Conservation (phyloP, 148 eudicot genomes). For the Spergularia marina region DNA sequence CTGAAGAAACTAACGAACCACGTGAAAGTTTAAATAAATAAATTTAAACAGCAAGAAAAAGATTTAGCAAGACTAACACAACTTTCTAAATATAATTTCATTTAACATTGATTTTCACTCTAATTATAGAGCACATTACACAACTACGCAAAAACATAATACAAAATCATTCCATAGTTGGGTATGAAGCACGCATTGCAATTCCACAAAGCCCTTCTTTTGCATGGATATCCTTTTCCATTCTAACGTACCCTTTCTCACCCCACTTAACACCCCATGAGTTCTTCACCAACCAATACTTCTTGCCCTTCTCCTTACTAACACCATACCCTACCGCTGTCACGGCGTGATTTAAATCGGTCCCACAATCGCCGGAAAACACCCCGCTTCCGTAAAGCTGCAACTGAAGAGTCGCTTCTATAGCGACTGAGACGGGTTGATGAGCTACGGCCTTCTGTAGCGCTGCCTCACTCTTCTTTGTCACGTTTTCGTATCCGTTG, state of each 20-base stretch:
- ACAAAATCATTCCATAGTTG: neutral
- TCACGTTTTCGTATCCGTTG: slow-evolving; percentile 19
- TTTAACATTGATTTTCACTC: too few relatives aligned
- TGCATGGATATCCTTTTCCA: neutral
- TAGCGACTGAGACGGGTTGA: slow-evolving; percentile 30
- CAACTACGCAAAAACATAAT: too few relatives aligned
- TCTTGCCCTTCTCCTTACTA: slow-evolving; percentile 1
- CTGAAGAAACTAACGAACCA: too few relatives aligned
- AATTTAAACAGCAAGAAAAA: too few relatives aligned
- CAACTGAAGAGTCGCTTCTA: neutral
- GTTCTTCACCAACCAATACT: slow-evolving; percentile 30
- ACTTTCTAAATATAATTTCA: too few relatives aligned
- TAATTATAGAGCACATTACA: too few relatives aligned
- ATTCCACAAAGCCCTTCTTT: slow-evolving; percentile 27
- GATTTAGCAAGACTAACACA: too few relatives aligned
- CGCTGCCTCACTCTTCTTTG: slow-evolving; percentile 20
- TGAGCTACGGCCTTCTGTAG: slow-evolving; percentile 24
- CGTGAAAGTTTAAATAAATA: too few relatives aligned
- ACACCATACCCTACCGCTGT: slow-evolving; percentile 26
- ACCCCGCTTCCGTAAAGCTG: slow-evolving; percentile 22
- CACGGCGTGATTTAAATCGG: slow-evolving; percentile 22
- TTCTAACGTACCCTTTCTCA: slow-evolving; percentile 30
- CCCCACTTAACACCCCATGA: slow-evolving; percentile 35
- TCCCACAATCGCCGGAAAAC: slow-evolving; percentile 20
- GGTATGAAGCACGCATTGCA: slow-evolving; percentile 26